Conservation (phyloP, 2,329 filamentous ascomycete species). For the Fusarium coicis region DNA sequence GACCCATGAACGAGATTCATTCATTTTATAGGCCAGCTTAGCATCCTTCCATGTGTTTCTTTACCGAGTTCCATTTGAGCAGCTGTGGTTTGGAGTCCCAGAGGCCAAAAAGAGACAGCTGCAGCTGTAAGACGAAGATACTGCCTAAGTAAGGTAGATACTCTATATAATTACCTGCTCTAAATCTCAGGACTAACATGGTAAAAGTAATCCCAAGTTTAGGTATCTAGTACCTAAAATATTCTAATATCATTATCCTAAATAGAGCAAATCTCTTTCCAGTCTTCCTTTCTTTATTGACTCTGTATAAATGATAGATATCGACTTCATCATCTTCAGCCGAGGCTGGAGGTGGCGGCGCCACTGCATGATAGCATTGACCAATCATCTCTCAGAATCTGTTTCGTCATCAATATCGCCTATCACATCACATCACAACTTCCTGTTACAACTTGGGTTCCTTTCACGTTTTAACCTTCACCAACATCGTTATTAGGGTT, state of each 20-base stretch:
- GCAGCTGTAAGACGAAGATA: background rate
- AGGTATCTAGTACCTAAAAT: background rate
- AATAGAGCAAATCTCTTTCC: background rate
- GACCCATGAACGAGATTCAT: background rate
- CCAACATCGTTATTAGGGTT: background rate
- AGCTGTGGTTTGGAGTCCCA: background rate
- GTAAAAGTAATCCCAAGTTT: background rate
- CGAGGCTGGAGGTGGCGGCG: constrained; percentile 7
- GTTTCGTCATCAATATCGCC: constrained; percentile 39
- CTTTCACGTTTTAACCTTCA: constrained; percentile 5
- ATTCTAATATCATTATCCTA: too few relatives aligned
- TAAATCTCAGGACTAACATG: background rate
- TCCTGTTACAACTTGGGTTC: background rate
- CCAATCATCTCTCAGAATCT: constrained; percentile 7
- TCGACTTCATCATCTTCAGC: background rate
- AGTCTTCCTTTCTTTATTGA: background rate
- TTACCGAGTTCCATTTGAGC: background rate
- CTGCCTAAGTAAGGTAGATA: too few relatives aligned
- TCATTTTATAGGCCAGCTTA: background rate
- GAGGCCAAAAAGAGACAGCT: background rate
- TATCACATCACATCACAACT: constrained; percentile 36
- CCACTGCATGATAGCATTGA: constrained; percentile 29
- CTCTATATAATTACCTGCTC: background rate
- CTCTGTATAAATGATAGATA: background rate
- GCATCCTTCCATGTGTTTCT: too few relatives aligned